Percentiles rank a stretch among this genome's conserved stretches.
Evolutionary conservation across 768 basidiomycete genomes (phyloP).

Genomic region (Trametopsis cervina): DNA sequence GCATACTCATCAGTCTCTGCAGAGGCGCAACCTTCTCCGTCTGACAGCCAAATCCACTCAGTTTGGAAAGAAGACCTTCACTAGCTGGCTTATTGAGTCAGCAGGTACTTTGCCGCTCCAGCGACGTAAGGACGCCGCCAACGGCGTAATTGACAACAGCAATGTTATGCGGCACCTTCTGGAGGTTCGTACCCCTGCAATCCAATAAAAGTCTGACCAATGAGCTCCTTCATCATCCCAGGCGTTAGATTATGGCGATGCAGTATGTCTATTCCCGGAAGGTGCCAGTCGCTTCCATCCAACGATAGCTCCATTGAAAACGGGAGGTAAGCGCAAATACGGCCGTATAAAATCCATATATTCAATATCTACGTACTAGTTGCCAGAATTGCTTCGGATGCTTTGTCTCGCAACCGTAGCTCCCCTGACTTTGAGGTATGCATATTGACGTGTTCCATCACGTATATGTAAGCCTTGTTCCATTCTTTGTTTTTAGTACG

Average conservation of each 20-base stretch:
- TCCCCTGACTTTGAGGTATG: slow-evolving; percentile 67
- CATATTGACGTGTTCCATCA: slow-evolving; percentile 72
- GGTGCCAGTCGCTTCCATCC: slow-evolving; percentile 83
- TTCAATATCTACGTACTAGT: slow-evolving; percentile 33
- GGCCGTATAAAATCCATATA: too few relatives aligned
- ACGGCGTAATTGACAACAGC: slow-evolving; percentile 55
- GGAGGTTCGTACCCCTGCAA: slow-evolving; percentile 35
- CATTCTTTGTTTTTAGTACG: too few relatives aligned
- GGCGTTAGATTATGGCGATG: slow-evolving; percentile 73
- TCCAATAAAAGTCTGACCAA: background rate
- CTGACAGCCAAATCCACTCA: slow-evolving; percentile 86
- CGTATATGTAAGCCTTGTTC: slow-evolving; percentile 64
- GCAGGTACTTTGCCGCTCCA: slow-evolving; percentile 83
- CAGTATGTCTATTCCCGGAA: slow-evolving; percentile 81
- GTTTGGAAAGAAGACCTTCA: slow-evolving; percentile 78
- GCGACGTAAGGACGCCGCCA: slow-evolving; percentile 61
- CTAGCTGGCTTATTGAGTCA: slow-evolving; percentile 85
- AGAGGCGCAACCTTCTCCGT: slow-evolving; percentile 76
- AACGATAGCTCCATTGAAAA: slow-evolving; percentile 81
- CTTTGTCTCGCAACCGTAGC: slow-evolving; percentile 60
- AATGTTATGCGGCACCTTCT: slow-evolving; percentile 62
- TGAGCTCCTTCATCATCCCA: slow-evolving; percentile 24
- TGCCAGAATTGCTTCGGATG: slow-evolving; percentile 74
- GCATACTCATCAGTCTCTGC: slow-evolving; percentile 4
- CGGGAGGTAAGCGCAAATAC: slow-evolving; percentile 57